These are phyloP conservation scores for Aegilops longissima DNA, from an alignment of 176 grass and related monocot genomes.

Conservation along the genomic window DNA sequence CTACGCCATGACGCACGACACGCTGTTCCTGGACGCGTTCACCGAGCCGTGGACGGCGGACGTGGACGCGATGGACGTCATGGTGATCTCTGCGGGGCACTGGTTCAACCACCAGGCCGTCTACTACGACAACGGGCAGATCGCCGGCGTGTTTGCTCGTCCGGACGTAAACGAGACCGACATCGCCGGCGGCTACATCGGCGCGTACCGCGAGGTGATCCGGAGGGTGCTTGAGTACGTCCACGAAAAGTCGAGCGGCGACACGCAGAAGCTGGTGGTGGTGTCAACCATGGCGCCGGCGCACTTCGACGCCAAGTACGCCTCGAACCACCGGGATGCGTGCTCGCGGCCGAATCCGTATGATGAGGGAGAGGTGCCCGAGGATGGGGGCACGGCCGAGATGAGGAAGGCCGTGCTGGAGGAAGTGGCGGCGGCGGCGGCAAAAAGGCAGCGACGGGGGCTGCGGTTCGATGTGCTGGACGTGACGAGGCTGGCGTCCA, in stretches of 20 bases:
- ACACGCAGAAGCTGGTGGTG: constrained; percentile 36
- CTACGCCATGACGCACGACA: constrained; percentile 13
- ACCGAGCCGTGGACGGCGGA: constrained; percentile 33
- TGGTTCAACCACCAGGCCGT: constrained; percentile 46
- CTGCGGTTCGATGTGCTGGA: constrained; percentile 38
- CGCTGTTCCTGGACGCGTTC: constrained; percentile 29
- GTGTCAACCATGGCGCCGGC: constrained; percentile 49
- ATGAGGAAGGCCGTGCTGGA: constrained; percentile 24
- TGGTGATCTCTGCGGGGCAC: constrained; percentile 43
- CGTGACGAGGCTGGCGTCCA: constrained; percentile 35
- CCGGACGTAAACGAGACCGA: constrained; percentile 49
- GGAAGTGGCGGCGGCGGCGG: background rate
- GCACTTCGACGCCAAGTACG: constrained; percentile 40
- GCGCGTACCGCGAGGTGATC: constrained; percentile 33
- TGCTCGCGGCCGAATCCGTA: background rate
- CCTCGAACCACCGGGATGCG: background rate
- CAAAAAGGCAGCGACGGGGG: background rate
- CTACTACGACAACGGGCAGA: constrained; percentile 39
- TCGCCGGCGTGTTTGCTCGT: constrained; percentile 35
- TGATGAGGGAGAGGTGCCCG: background rate
- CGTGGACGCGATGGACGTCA: constrained; percentile 40
- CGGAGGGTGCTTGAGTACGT: constrained; percentile 21
- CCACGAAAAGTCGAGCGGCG: background rate
- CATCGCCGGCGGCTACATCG: constrained; percentile 35
- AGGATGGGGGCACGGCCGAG: background rate